phyloP scores from a whole-genome alignment of 2,329 filamentous ascomycete species.

The Aspergillus melleus region DNA sequence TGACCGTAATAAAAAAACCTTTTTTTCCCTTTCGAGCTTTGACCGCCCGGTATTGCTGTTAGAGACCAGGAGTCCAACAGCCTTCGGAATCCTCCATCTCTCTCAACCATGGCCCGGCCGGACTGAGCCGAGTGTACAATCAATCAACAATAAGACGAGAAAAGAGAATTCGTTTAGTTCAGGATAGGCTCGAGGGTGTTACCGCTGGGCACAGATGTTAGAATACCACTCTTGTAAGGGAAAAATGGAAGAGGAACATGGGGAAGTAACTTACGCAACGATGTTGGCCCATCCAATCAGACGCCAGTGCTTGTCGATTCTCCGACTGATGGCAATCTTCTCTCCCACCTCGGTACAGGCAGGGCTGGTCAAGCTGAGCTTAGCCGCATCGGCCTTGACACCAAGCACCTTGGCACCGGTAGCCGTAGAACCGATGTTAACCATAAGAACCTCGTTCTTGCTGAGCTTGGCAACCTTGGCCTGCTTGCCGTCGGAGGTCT shows the following conservation, averaged over 20 bases:
- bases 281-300: slow-evolving; percentile 89
- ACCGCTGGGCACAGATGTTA: slow-evolving; percentile 34
- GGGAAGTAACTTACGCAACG: slow-evolving; percentile 50
- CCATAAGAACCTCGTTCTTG: slow-evolving; percentile 99
- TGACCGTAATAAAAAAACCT: slow-evolving; percentile 26
- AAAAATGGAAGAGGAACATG: background rate
- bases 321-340: slow-evolving; percentile 92
- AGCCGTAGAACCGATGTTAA: slow-evolving; percentile 97
- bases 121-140: slow-evolving; percentile 15
- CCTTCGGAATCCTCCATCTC: slow-evolving; percentile 8
- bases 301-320: slow-evolving; percentile 99
- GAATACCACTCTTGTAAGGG: slow-evolving; percentile 6
- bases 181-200: slow-evolving; percentile 49
- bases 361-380: slow-evolving; percentile 86
- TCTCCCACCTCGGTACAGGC: slow-evolving; percentile 97
- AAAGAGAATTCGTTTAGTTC: slow-evolving; percentile 31
- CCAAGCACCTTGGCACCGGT: slow-evolving; percentile 96
- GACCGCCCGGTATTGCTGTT: slow-evolving; percentile 20
- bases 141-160: slow-evolving; percentile 3
- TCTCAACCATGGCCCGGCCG: slow-evolving; percentile 12
- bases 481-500: slow-evolving; percentile 97
- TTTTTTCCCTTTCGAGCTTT: slow-evolving; percentile 14
- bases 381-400: slow-evolving; percentile 96
- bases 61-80: slow-evolving; percentile 14
- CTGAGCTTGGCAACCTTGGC: slow-evolving; percentile 97